Conservation (phyloP, 306 rosid genomes). For the Corylus heterophylla region DNA sequence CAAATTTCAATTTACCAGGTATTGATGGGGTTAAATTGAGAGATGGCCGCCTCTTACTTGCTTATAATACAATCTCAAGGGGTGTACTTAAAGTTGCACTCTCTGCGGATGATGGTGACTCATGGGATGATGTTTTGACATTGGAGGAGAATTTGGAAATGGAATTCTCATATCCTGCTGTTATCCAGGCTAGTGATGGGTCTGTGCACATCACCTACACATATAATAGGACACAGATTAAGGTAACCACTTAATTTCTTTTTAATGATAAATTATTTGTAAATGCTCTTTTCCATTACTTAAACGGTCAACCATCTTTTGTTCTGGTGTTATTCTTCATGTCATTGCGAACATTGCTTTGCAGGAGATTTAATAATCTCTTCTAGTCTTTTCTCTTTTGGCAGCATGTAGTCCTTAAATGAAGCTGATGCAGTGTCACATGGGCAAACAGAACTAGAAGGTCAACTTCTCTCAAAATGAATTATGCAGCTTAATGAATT, state of each 20-base stretch:
- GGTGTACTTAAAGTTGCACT: constrained; percentile 79
- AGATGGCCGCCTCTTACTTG: constrained; percentile 74
- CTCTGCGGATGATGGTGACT: constrained; percentile 81
- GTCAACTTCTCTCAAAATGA: constrained; percentile 12
- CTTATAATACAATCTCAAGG: constrained; percentile 71
- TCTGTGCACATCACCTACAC: constrained; percentile 78
- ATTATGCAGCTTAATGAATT: neutral
- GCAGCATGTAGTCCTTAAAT: constrained; percentile 79
- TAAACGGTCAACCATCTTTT: neutral
- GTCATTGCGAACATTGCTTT: constrained; percentile 6
- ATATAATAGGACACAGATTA: constrained; percentile 76
- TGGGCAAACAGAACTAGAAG: constrained; percentile 25
- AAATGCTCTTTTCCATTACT: neutral
- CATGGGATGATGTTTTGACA: constrained; percentile 69
- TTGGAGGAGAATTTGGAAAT: constrained; percentile 65
- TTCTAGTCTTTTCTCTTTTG: constrained; percentile 27
- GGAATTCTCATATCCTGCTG: constrained; percentile 97
- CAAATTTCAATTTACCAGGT: constrained; percentile 41
- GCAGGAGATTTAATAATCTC: constrained; percentile 16
- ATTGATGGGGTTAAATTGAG: constrained; percentile 87
- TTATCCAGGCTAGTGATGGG: constrained; percentile 78
- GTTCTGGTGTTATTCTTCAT: constrained; percentile 7
- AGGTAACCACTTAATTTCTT: constrained; percentile 48
- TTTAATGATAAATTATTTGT: neutral
- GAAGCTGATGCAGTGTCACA: constrained; percentile 35